Evolutionary conservation across 192 early-diverging fungal genomes (phyloP), one percentile per base, ranked within the genome.

Genomic region (Phycomyces blakesleeanus): DNA sequence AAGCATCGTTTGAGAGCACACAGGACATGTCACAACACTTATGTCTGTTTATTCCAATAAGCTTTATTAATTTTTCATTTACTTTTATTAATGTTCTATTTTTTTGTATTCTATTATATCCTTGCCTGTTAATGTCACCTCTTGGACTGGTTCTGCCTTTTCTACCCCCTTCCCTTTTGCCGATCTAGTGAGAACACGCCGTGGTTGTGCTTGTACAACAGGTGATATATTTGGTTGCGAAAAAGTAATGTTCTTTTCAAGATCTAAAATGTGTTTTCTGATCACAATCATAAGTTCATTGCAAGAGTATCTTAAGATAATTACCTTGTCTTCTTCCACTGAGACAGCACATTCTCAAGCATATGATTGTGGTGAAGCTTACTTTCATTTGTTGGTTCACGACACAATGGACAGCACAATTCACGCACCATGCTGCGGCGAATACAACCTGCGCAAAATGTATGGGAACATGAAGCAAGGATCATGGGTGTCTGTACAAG

Each of bases 381-480:
- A 27, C 29, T 55, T 20, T 74, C 77, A 25, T 60, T 16, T 18
- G 62, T 41, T 0, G 66, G 40, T n/a, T n/a, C 40, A 16, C 89
- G 69, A 54, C 90, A 92, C 7, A 83, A 77, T 6, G 90, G 90
- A 52, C 90, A 92, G 39, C 68, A 72, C 22, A 74, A 77, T 54
- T 87, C 85, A 37, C 76, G 73, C 27, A 71, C 72, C 25, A 90
- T 66, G 52, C 78, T 78, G 37, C 87, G 73, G 0, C 90, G 83
- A 8, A 90, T 81, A 59, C 90, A 92, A 15, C 84, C 76, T 15
- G 90, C 89, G 65, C 90, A 92, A 61, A 92, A 92, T 12, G 87
- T 86, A 66, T 92, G 90, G 0, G 72, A 75, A 67, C 90, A 92
- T n/a, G 61, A 64, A 12, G 80, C 51, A 3, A 84, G 58, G 5